These are phyloP conservation scores for Globisporangium viniferum DNA, from an alignment of 352 stramenopile genomes.

Conservation along the genomic window DNA sequence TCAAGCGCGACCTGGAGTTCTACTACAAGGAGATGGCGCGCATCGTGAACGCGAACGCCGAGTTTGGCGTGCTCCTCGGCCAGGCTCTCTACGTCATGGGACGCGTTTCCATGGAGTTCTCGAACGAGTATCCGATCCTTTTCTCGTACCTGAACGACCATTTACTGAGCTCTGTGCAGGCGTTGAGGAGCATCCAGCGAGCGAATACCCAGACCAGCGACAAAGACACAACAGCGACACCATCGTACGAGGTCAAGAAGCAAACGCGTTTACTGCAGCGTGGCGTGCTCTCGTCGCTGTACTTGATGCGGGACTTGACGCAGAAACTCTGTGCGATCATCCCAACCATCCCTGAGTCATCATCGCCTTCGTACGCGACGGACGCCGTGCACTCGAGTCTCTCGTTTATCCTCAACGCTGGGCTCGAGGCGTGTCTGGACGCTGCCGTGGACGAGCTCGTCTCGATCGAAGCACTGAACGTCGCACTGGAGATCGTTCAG, in stretches of 20 bases:
- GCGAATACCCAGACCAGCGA: not conserved
- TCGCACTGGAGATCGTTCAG: conserved; percentile 57
- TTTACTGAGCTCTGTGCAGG: conserved; percentile 26
- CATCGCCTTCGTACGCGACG: conserved; percentile 17
- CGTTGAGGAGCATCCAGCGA: conserved; percentile 12
- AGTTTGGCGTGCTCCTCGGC: conserved; percentile 28
- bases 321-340: conserved; percentile 26
- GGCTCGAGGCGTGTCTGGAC: conserved; percentile 46
- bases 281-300: conserved; percentile 32
- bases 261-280: conserved; percentile 26
- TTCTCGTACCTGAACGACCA: conserved; percentile 48
- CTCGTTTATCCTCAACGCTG: conserved; percentile 36
- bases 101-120: conserved; percentile 35
- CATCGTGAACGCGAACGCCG: conserved; percentile 22
- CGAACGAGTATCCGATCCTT: conserved; percentile 46
- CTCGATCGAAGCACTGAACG: conserved; percentile 30
- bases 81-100: conserved; percentile 54
- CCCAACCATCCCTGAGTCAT: conserved; percentile 11
- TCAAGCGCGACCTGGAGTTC: conserved; percentile 70
- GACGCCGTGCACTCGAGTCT: conserved; percentile 36
- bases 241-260: not conserved
- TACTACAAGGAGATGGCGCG: conserved; percentile 72
- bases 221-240: not conserved
- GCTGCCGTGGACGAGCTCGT: conserved; percentile 31
- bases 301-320: conserved; percentile 45